A percentile compares a stretch with the other conserved stretches of the same genome.
Evolutionary conservation across 345 rosid genomes (phyloP).

Genomic region (Eutrema heterophyllum): DNA sequence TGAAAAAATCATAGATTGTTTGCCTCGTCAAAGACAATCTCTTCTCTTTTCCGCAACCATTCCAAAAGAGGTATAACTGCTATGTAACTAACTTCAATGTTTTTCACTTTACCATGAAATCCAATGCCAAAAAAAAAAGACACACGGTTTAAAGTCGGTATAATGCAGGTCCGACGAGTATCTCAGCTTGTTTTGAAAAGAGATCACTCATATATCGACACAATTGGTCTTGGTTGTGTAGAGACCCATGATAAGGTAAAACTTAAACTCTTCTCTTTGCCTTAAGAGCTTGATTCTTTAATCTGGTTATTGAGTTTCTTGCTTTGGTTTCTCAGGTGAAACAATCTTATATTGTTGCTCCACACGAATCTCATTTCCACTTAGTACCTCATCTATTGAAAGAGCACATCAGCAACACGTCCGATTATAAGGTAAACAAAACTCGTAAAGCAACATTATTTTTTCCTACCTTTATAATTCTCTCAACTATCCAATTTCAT

Average conservation of each 20-base stretch:
- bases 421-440: slow-evolving; percentile 67
- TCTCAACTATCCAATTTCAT: slow-evolving; percentile 17
- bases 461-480: neutral
- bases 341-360: slow-evolving; percentile 66
- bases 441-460: neutral
- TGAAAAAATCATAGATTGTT: slow-evolving; percentile 82
- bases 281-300: slow-evolving; percentile 1
- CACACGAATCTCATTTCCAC: slow-evolving; percentile 75
- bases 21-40: slow-evolving; percentile 86
- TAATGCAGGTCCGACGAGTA: slow-evolving; percentile 74
- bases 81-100: neutral
- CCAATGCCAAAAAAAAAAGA: neutral
- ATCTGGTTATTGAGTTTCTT: neutral
- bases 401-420: slow-evolving; percentile 49
- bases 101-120: neutral
- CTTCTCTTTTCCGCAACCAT: slow-evolving; percentile 87
- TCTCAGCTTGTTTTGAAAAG: slow-evolving; percentile 89
- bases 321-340: slow-evolving; percentile 49
- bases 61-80: slow-evolving; percentile 68
- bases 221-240: slow-evolving; percentile 64
- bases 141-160: neutral
- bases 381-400: slow-evolving; percentile 61
- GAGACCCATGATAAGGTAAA: slow-evolving; percentile 84
- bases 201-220: slow-evolving; percentile 75
- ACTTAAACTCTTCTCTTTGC: neutral